These are phyloP conservation scores for Lippia alba DNA, from an alignment of 305 asterid genomes.

Conservation along the genomic window DNA sequence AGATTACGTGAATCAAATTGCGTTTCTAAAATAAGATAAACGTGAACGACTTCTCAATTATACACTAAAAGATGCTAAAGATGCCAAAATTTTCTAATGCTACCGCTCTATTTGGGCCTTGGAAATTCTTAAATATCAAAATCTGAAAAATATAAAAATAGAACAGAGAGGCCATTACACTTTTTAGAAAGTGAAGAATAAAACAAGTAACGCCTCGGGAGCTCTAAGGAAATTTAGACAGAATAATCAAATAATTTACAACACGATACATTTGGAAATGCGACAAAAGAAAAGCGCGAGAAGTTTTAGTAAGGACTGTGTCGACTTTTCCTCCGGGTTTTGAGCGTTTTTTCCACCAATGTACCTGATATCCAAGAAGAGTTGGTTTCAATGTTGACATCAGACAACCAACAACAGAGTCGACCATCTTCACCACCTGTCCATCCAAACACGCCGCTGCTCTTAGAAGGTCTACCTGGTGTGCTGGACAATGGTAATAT, in stretches of 20 bases:
- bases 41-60: too few species aligned
- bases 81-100: too few species aligned
- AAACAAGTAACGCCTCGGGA: too few species aligned
- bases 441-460: constrained; percentile 77
- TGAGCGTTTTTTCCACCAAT: constrained; percentile 62
- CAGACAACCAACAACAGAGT: constrained; percentile 84
- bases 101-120: too few species aligned
- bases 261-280: constrained; percentile 14
- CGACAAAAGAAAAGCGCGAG: neutral
- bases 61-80: too few species aligned
- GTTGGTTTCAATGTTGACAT: constrained; percentile 43
- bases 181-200: too few species aligned
- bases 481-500: constrained; percentile 61
- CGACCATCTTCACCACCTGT: constrained; percentile 98
- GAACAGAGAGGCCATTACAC: too few species aligned
- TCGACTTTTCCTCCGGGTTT: constrained; percentile 49
- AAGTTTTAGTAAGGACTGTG: constrained; percentile 66
- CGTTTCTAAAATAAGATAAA: too few species aligned
- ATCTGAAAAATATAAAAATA: too few species aligned
- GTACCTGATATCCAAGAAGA: constrained; percentile 72
- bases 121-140: too few species aligned
- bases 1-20: too few species aligned
- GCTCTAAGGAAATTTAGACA: neutral
- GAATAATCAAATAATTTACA: constrained; percentile 15
- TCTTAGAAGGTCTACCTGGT: constrained; percentile 41